Evolutionary conservation across 2,329 filamentous ascomycete genomes (phyloP).

Genomic region (Fusarium oligoseptatum): DNA sequence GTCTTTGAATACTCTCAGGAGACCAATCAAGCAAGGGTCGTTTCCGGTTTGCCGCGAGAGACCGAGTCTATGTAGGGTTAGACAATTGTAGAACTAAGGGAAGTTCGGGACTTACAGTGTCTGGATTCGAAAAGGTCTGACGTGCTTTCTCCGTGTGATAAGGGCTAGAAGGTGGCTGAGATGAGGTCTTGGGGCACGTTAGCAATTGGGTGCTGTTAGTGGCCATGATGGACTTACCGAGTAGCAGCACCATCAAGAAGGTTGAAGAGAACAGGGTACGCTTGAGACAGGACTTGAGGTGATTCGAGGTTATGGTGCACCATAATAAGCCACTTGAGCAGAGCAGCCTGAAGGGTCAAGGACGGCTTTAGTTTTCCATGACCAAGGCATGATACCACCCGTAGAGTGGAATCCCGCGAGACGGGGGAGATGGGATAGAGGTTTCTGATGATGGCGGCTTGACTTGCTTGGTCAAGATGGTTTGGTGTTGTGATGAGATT

Average conservation of each 20-base stretch:
- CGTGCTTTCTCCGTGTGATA: slow-evolving; percentile 84
- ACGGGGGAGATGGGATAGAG: slow-evolving; percentile 80
- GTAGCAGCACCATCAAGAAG: slow-evolving; percentile 84
- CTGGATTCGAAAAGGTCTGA: slow-evolving; percentile 87
- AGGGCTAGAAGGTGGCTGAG: slow-evolving; percentile 84
- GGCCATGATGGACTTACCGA: slow-evolving; percentile 61
- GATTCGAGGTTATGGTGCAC: slow-evolving; percentile 79
- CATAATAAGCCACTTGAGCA: slow-evolving; percentile 84
- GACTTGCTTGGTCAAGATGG: slow-evolving; percentile 81
- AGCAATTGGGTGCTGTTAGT: not conserved
- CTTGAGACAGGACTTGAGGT: slow-evolving; percentile 71
- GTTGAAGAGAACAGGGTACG: slow-evolving; percentile 84
- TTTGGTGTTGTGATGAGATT: slow-evolving; percentile 75
- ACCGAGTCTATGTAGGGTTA: slow-evolving; percentile 60
- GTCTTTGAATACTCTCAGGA: slow-evolving; percentile 88
- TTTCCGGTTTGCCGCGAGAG: slow-evolving; percentile 74
- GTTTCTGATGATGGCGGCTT: slow-evolving; percentile 77
- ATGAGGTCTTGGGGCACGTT: slow-evolving; percentile 59
- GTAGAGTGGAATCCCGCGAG: slow-evolving; percentile 70
- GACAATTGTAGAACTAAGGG: not conserved
- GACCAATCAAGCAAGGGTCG: slow-evolving; percentile 79
- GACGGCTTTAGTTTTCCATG: slow-evolving; percentile 82
- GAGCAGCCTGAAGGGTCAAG: slow-evolving; percentile 75
- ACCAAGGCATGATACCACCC: slow-evolving; percentile 79
- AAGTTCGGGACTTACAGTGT: slow-evolving; percentile 66